Percentiles rank a stretch among this genome's conserved stretches.
Conservation (phyloP, 345 rosid genomes). For the Abelmoschus esculentus region DNA sequence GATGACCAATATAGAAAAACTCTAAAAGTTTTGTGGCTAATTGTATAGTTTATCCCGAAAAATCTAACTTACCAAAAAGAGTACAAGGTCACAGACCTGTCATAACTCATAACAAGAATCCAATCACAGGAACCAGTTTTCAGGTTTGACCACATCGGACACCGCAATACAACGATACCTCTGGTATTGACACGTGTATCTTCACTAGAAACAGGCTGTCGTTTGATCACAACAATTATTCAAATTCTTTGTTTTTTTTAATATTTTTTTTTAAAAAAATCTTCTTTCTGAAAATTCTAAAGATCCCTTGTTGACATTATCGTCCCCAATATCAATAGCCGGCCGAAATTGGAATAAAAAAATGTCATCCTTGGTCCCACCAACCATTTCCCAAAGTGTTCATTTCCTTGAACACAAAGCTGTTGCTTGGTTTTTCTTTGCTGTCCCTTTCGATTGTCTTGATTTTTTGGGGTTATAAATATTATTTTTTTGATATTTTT, state of each 20-base stretch:
- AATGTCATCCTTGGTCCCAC: slow-evolving; percentile 8
- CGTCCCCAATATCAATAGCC: slow-evolving; percentile 11
- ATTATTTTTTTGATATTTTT: slow-evolving; percentile 7
- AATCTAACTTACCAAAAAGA: too few species aligned
- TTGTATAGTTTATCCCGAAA: too few species aligned
- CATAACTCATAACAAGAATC: slow-evolving; percentile 2
- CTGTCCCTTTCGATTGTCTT: slow-evolving; percentile 16
- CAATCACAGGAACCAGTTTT: slow-evolving; percentile 6
- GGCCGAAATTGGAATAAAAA: not conserved
- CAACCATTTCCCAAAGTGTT: not conserved
- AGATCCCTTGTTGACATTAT: slow-evolving; percentile 6
- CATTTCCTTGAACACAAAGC: slow-evolving; percentile 11
- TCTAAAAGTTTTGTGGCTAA: too few species aligned
- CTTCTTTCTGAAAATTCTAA: not conserved
- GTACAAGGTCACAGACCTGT: slow-evolving; percentile 13
- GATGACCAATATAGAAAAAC: too few species aligned
- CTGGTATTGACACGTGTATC: not conserved
- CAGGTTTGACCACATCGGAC: slow-evolving; percentile 5
- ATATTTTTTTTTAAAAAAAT: not conserved
- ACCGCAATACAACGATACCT: not conserved
- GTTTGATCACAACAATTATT: slow-evolving; percentile 1
- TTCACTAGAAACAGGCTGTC: slow-evolving; percentile 18
- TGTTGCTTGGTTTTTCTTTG: slow-evolving; percentile 17
- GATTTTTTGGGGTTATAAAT: not conserved
- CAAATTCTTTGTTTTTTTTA: not conserved